Percentiles rank a stretch among this genome's conserved stretches.
Evolutionary conservation across 148 eudicot genomes (phyloP).

Genomic region (Chenopodium suecicum): DNA sequence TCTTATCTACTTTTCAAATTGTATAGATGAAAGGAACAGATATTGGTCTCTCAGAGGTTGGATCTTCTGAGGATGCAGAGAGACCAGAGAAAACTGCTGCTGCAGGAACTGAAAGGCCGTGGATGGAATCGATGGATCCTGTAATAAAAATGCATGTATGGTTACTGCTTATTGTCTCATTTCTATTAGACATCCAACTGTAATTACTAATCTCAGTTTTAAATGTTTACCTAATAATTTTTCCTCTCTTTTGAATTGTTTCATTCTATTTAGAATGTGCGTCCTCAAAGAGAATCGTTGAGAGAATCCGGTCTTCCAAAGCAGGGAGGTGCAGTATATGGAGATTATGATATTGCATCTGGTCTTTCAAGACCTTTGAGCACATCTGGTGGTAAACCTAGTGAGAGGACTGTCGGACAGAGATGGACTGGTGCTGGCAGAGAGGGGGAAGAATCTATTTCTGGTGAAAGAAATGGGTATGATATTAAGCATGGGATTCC

Average conservation of each 20-base stretch:
- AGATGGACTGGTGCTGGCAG: slow-evolving; percentile 56
- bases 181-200: not conserved
- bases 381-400: slow-evolving; percentile 42
- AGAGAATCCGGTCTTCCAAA: slow-evolving; percentile 44
- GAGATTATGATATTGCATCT: slow-evolving; percentile 49
- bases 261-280: slow-evolving; percentile 39
- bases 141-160: slow-evolving; percentile 47
- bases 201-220: not conserved
- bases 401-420: slow-evolving; percentile 41
- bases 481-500: slow-evolving; percentile 50
- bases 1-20: slow-evolving; percentile 5
- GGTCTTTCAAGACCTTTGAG: slow-evolving; percentile 49
- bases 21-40: slow-evolving; percentile 56
- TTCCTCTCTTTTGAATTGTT: not conserved
- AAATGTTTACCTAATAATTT: not conserved
- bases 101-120: slow-evolving; percentile 41
- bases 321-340: slow-evolving; percentile 43
- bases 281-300: slow-evolving; percentile 40
- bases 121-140: slow-evolving; percentile 53
- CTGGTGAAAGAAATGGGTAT: slow-evolving; percentile 58
- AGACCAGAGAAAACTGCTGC: slow-evolving; percentile 39
- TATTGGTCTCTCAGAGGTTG: slow-evolving; percentile 32
- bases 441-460: slow-evolving; percentile 43
- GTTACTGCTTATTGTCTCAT: not conserved
- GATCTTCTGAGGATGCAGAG: slow-evolving; percentile 43